Conservation (phyloP, 1,284 basidiomycete species). For the Ceratobasidium sp. region DNA sequence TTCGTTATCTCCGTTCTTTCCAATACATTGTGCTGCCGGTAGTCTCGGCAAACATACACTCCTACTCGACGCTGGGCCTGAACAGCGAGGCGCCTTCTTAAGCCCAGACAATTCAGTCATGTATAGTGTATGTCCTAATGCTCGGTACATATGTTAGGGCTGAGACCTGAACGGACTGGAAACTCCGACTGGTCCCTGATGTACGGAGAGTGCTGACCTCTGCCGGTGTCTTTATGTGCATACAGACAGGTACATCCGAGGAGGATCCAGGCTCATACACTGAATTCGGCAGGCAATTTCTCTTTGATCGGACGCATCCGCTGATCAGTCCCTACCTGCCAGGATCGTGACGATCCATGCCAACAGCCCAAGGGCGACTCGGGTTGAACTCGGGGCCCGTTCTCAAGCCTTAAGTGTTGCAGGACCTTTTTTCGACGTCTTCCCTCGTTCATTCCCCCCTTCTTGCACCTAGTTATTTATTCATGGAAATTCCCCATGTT, state of each 20-base stretch:
- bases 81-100: no score
- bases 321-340: background rate
- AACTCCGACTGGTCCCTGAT: no score
- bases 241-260: background rate
- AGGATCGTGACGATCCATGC: background rate
- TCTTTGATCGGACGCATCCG: background rate
- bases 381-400: background rate
- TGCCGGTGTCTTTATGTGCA: no score
- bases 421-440: background rate
- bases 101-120: no score
- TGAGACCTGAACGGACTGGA: no score
- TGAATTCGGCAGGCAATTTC: background rate
- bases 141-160: no score
- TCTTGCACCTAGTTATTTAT: background rate
- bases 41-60: no score
- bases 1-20: no score
- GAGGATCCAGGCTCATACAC: no score
- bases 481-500: background rate
- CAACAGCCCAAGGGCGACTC: background rate
- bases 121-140: no score
- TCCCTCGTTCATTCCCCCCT: background rate
- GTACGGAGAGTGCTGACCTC: background rate
- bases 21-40: no score
- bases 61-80: no score
- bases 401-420: background rate